These are phyloP conservation scores for Solanum hybrid DNA, from an alignment of 305 asterid species.

Conservation along the genomic window DNA sequence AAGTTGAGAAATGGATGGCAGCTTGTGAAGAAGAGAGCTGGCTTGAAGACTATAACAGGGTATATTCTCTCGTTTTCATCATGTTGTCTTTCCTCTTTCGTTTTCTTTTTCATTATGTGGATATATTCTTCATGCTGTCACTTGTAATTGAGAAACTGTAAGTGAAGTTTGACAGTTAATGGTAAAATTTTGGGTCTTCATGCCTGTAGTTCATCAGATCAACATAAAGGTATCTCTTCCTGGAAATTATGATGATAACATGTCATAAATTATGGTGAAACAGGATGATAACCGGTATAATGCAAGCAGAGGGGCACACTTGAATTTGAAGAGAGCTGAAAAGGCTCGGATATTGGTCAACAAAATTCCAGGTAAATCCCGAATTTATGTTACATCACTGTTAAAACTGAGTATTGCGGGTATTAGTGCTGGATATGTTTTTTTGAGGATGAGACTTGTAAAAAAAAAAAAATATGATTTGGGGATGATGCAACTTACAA, in stretches of 20 bases:
- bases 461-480: not conserved
- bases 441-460: not conserved
- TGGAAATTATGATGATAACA: not conserved
- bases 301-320: slow-evolving; percentile 96
- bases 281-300: slow-evolving; percentile 97
- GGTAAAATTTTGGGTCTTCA: not conserved
- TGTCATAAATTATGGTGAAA: slow-evolving; percentile 12
- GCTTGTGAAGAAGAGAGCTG: slow-evolving; percentile 99
- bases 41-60: slow-evolving; percentile 96
- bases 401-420: not conserved
- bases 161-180: not conserved
- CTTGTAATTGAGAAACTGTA: not conserved
- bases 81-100: not conserved
- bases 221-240: not conserved
- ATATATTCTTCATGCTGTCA: not conserved
- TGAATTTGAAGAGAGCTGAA: slow-evolving; percentile 96
- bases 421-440: not conserved
- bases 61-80: slow-evolving; percentile 11
- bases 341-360: slow-evolving; percentile 84
- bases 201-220: not conserved
- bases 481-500: not conserved
- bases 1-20: slow-evolving; percentile 99
- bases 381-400: not conserved
- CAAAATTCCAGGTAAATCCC: slow-evolving; percentile 78
- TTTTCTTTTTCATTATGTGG: not conserved